These are phyloP conservation scores for Mariannaea sp. DNA, from an alignment of 2,329 filamentous ascomycete species.

Conservation along the genomic window DNA sequence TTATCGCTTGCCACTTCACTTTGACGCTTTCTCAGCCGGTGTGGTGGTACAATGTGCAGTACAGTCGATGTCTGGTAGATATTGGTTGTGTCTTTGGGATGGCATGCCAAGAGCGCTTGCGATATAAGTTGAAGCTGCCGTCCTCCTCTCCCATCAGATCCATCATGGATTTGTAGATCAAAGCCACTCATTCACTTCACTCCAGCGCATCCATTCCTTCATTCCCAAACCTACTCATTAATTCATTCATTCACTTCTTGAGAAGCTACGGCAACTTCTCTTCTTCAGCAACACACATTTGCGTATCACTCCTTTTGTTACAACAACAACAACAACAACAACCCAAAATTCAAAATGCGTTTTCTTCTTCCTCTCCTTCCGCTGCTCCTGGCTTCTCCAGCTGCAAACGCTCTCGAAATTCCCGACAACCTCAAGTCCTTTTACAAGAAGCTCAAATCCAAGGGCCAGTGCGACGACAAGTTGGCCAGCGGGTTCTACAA, in stretches of 20 bases:
- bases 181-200: not conserved
- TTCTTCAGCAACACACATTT: not conserved
- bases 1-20: not conserved
- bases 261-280: not conserved
- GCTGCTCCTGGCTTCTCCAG: constrained; percentile 10
- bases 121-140: not conserved
- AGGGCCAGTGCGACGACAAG: constrained; percentile 16
- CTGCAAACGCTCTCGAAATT: constrained; percentile 10
- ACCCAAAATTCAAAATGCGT: constrained; percentile 11
- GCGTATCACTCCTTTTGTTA: not conserved
- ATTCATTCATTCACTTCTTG: not conserved
- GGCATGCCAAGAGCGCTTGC: not conserved
- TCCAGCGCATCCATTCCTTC: no score
- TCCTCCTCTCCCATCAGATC: not conserved
- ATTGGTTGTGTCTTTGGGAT: not conserved
- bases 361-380: not conserved
- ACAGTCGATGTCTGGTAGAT: no score
- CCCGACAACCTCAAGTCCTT: constrained; percentile 16
- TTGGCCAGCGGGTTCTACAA: constrained; percentile 21
- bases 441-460: constrained; percentile 20
- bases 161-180: not conserved
- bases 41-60: not conserved
- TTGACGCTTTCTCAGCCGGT: not conserved
- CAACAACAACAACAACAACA: no score
- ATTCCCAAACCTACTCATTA: not conserved